Conservation (phyloP, 768 basidiomycete genomes). For the Podaxis sp. region DNA sequence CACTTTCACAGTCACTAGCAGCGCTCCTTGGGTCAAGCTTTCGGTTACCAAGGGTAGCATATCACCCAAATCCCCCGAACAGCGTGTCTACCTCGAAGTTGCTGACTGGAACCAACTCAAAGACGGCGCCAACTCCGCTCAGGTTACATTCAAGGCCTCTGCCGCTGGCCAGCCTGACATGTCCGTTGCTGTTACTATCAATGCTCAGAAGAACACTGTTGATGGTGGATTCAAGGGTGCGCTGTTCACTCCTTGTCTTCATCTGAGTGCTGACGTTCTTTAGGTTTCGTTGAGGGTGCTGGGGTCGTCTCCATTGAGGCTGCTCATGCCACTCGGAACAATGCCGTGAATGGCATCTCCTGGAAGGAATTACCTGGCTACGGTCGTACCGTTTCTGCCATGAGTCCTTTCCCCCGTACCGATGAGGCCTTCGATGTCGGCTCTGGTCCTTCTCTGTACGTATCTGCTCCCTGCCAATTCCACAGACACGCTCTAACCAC, state of each 20-base stretch:
- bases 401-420: slow-evolving; percentile 56
- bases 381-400: slow-evolving; percentile 56
- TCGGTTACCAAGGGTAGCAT: slow-evolving; percentile 48
- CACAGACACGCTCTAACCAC: neutral
- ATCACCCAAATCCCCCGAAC: slow-evolving; percentile 43
- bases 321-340: slow-evolving; percentile 50
- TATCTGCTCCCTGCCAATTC: neutral
- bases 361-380: slow-evolving; percentile 63
- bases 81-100: slow-evolving; percentile 52
- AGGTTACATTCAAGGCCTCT: slow-evolving; percentile 46
- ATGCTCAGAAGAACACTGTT: slow-evolving; percentile 35
- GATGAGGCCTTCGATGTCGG: slow-evolving; percentile 60
- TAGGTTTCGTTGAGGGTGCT: slow-evolving; percentile 62
- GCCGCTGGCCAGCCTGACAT: slow-evolving; percentile 36
- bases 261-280: neutral
- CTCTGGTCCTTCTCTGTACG: slow-evolving; percentile 59
- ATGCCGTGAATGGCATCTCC: slow-evolving; percentile 44
- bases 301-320: slow-evolving; percentile 69
- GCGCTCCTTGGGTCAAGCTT: slow-evolving; percentile 53
- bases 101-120: slow-evolving; percentile 53
- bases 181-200: slow-evolving; percentile 29
- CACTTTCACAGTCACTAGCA: slow-evolving; percentile 48
- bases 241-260: slow-evolving; percentile 3
- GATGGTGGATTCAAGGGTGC: slow-evolving; percentile 49
- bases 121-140: slow-evolving; percentile 34